Conservation (phyloP, 768 basidiomycete species). For the Russula sp. region DNA sequence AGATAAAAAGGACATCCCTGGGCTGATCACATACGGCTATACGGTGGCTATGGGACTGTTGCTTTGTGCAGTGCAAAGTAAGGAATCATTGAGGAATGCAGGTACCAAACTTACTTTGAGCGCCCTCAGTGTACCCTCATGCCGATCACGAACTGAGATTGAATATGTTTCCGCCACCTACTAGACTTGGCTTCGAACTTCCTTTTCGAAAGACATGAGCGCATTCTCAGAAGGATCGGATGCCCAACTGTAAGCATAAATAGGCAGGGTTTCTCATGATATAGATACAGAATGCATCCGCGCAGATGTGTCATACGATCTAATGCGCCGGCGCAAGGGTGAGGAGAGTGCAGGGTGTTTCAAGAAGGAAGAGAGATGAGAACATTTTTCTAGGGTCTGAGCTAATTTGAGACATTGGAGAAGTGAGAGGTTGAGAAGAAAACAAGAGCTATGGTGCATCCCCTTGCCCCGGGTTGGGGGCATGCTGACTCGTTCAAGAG, state of each 20-base stretch:
- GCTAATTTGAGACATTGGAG: constrained; percentile 4
- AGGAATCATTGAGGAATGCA: neutral
- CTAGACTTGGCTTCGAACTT: neutral
- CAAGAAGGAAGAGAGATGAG: neutral
- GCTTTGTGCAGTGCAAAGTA: neutral
- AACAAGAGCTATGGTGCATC: neutral
- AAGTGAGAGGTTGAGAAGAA: neutral
- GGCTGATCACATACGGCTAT: neutral
- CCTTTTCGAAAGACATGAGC: constrained; percentile 1
- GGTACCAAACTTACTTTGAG: constrained; percentile 2
- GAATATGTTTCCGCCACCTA: neutral
- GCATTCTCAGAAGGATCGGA: neutral
- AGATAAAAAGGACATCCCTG: neutral
- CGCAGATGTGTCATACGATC: constrained; percentile 13
- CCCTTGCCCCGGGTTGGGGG: constrained; percentile 1
- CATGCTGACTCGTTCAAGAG: neutral
- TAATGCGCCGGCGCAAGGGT: constrained; percentile 8
- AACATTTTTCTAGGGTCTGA: constrained; percentile 16
- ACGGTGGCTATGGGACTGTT: neutral
- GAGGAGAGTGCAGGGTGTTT: neutral
- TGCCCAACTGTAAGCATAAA: constrained; percentile 12
- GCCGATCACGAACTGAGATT: constrained; percentile 1
- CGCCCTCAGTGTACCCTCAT: neutral
- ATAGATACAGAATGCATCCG: constrained; percentile 3
- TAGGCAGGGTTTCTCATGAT: constrained; percentile 3